A percentile compares a stretch with the other conserved stretches of the same genome.
Conservation (phyloP, 495 filamentous ascomycete genomes). For the Penicillium coprophilum region DNA sequence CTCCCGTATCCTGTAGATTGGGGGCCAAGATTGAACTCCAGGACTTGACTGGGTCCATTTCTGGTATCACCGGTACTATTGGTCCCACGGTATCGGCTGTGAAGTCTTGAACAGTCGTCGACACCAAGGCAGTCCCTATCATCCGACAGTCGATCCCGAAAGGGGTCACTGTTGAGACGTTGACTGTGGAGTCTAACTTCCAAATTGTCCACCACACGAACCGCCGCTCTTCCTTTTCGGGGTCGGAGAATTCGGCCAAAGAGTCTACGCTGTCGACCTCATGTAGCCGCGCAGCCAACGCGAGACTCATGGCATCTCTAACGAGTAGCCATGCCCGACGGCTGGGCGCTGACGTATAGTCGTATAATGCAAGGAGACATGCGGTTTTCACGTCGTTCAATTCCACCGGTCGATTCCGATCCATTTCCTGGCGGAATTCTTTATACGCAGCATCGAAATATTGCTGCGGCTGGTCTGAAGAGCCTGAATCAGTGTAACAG, state of each 20-base stretch:
- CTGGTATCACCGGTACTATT: neutral
- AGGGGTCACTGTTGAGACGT: neutral
- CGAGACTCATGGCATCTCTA: neutral
- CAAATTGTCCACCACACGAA: conserved; percentile 1
- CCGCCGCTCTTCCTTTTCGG: neutral
- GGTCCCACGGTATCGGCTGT: neutral
- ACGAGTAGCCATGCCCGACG: neutral
- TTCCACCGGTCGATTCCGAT: neutral
- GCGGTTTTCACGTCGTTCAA: neutral
- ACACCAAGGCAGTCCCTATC: neutral
- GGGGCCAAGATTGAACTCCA: neutral
- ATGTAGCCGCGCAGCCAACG: neutral
- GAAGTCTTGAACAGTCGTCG: neutral
- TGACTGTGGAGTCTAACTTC: neutral
- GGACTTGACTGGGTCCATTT: neutral
- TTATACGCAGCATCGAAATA: neutral
- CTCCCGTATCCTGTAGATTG: neutral
- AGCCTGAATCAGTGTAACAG: neutral
- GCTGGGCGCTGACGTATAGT: neutral
- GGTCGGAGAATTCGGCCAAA: neutral
- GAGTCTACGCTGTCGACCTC: neutral
- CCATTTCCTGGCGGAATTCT: neutral
- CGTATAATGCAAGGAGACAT: neutral
- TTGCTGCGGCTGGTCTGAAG: neutral
- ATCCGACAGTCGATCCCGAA: neutral